Evolutionary conservation across 805 yeast species (phyloP), one percentile per base, ranked within the genome.

Genomic region (Starmerella khaoyaiensis): DNA sequence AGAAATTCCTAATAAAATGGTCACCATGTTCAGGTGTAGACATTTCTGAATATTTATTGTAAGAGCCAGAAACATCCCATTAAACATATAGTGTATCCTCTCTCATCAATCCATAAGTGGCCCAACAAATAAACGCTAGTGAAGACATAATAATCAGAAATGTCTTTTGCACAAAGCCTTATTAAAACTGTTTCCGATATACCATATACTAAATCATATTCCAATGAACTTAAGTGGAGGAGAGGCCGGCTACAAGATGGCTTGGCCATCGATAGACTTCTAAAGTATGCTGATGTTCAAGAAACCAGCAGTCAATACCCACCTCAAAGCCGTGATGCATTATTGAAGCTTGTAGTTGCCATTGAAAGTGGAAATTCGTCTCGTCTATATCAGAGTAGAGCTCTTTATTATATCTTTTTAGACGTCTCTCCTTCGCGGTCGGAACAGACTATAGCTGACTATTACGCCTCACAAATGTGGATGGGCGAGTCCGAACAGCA

Each of bases 91-190:
- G n/a, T n/a, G n/a, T n/a, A n/a, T n/a, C n/a, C n/a, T n/a, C n/a
- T n/a, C n/a, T n/a, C n/a, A n/a, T n/a, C n/a, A n/a, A n/a, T n/a
- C n/a, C n/a, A n/a, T n/a, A n/a, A n/a, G n/a, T n/a, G n/a, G n/a
- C n/a, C n/a, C n/a, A n/a, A n/a, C n/a, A n/a, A n/a, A n/a, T n/a
- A n/a, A n/a, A n/a, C n/a, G n/a, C n/a, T n/a, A n/a, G n/a, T n/a
- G n/a, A n/a, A n/a, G n/a, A n/a, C n/a, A n/a, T n/a, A n/a, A n/a
- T n/a, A n/a, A n/a, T n/a, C n/a, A 23, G 30, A 9, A 9, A 45
- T 45, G 48, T 42, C 48, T 15, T 45, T 45, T 34, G 47, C 48
- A 10, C 42, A 36, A 29, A 37, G 36, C 21, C 41, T 45, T 11
- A 42, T 36, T 11, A 31, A 43, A 31, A 22, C 39, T n/a, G 39